These are phyloP conservation scores for Cajanus cajan DNA, from an alignment of 306 rosid genomes.

Conservation along the genomic window DNA sequence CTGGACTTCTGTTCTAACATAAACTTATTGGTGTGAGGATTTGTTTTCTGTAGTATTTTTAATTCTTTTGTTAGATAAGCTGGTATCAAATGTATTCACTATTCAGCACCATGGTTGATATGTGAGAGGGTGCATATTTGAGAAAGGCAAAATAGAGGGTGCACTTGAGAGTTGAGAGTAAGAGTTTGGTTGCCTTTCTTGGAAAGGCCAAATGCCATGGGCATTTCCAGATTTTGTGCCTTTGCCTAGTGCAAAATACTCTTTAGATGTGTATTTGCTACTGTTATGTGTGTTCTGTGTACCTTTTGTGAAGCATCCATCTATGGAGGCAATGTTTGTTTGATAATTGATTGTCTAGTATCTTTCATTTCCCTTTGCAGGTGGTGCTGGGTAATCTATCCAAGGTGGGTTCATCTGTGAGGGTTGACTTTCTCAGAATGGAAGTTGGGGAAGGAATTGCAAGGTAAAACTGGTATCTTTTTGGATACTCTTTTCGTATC, in stretches of 20 bases:
- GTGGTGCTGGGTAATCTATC: conserved; percentile 65
- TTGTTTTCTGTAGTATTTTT: background rate
- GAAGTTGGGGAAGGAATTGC: conserved; percentile 93
- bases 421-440: conserved; percentile 82
- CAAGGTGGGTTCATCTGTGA: conserved; percentile 82
- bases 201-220: background rate
- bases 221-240: background rate
- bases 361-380: conserved; percentile 47
- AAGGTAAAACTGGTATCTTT: conserved; percentile 48
- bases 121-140: background rate
- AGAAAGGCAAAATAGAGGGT: background rate
- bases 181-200: background rate
- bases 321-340: background rate
- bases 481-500: background rate
- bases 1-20: background rate
- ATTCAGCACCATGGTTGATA: background rate
- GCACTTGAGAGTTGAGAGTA: background rate
- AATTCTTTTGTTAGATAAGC: background rate
- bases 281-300: background rate
- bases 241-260: too few relatives aligned
- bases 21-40: background rate
- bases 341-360: conserved; percentile 13
- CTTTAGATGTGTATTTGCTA: too few relatives aligned
- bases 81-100: background rate
- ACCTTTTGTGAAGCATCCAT: conserved; percentile 14